Percentiles rank a stretch among this genome's conserved stretches.
Conservation (phyloP, 768 basidiomycete species). For the Suillus ampliporus region DNA sequence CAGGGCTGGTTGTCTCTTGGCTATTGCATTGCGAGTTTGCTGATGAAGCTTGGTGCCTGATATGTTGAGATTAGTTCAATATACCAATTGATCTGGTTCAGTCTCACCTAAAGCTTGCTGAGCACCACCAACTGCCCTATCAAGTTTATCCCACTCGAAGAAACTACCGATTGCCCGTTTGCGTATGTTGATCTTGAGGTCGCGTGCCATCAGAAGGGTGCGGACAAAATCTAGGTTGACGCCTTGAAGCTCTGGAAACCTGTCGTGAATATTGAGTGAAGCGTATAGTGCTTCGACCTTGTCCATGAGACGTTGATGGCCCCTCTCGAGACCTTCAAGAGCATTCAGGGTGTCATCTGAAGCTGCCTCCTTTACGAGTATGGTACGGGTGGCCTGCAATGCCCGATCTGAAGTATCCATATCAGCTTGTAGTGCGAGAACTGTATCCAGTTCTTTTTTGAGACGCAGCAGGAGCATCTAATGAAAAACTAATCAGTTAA, state of each 20-base stretch:
- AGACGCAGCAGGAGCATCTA: conserved; percentile 31
- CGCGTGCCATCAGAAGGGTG: conserved; percentile 14
- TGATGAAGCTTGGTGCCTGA: conserved; percentile 39
- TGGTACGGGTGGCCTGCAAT: conserved; percentile 19
- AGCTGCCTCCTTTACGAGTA: conserved; percentile 14
- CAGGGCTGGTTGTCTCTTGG: conserved; percentile 32
- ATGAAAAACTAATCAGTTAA: not conserved
- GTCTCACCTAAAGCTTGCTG: conserved; percentile 34
- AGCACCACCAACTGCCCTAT: conserved; percentile 27
- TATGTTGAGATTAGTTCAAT: conserved; percentile 4
- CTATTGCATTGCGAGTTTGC: conserved; percentile 33
- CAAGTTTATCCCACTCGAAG: conserved; percentile 34
- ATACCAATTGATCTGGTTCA: not conserved
- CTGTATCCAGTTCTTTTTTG: conserved; percentile 39
- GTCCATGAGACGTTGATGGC: conserved; percentile 2
- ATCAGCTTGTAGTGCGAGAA: conserved; percentile 38
- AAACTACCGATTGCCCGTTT: conserved; percentile 32
- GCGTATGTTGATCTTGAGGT: conserved; percentile 34
- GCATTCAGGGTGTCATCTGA: conserved; percentile 14
- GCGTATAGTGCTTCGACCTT: conserved; percentile 16
- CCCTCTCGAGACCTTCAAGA: conserved; percentile 24
- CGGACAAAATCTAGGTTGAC: conserved; percentile 15
- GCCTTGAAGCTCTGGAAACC: conserved; percentile 14
- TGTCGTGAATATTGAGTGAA: conserved; percentile 15
- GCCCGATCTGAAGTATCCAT: conserved; percentile 30